phyloP scores from a whole-genome alignment of 1,284 basidiomycete genomes.

The Melanopsichium pennsylvanicum region DNA sequence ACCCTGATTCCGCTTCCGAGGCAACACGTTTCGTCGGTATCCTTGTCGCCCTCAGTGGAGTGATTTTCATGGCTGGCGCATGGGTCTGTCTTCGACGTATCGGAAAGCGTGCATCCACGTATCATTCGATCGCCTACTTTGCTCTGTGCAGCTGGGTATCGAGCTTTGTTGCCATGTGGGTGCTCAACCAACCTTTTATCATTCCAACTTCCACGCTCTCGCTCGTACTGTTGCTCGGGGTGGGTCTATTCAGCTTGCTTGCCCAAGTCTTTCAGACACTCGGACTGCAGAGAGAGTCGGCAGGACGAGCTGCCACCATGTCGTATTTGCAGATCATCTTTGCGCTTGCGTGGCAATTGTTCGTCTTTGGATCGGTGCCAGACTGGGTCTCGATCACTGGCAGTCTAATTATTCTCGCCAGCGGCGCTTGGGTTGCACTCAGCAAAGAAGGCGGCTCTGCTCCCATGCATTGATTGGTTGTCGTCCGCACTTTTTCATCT shows the following conservation, averaged over 20 bases:
- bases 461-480: conserved; percentile 17
- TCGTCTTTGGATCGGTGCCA: conserved; percentile 24
- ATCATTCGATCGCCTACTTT: conserved; percentile 77
- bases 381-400: conserved; percentile 35
- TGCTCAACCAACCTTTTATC: conserved; percentile 33
- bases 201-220: conserved; percentile 24
- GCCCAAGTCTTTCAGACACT: conserved; percentile 52
- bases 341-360: conserved; percentile 34
- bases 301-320: conserved; percentile 45
- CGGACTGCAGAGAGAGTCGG: conserved; percentile 49
- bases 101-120: conserved; percentile 76
- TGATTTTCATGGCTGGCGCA: conserved; percentile 73
- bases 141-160: conserved; percentile 73
- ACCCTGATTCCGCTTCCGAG: conserved; percentile 14
- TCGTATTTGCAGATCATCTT: conserved; percentile 48
- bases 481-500: background rate
- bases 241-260: conserved; percentile 46
- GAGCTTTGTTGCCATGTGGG: conserved; percentile 66
- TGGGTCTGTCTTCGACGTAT: conserved; percentile 76
- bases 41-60: conserved; percentile 72
- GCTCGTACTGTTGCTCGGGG: conserved; percentile 27
- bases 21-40: conserved; percentile 26
- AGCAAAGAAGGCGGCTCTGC: conserved; percentile 17
- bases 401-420: conserved; percentile 37
- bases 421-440: conserved; percentile 39